A percentile compares a stretch with the other conserved stretches of the same genome.
Evolutionary conservation across 768 basidiomycete species (phyloP).

Genomic region (Crepidotus variabilis): DNA sequence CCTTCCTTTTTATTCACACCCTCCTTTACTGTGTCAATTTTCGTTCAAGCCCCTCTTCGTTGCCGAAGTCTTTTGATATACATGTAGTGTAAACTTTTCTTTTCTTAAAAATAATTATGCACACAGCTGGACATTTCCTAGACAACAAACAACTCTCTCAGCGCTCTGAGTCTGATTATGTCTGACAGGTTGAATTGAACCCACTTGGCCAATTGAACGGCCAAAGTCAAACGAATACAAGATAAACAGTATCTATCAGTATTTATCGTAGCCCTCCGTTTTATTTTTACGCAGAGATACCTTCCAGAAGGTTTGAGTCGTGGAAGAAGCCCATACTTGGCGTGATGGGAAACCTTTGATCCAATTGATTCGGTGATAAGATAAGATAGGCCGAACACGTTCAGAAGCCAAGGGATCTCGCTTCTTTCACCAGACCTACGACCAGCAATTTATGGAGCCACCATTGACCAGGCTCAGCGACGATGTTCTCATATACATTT

Average conservation of each 20-base stretch:
- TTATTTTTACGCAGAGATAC: too few species aligned
- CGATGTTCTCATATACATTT: constrained; percentile 28
- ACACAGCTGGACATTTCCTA: neutral
- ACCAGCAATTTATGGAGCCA: neutral
- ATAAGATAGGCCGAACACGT: neutral
- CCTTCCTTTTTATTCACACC: neutral
- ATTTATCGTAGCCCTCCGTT: too few species aligned
- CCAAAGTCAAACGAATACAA: too few species aligned
- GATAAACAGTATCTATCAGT: too few species aligned
- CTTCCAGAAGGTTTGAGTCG: too few species aligned
- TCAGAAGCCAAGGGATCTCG: neutral
- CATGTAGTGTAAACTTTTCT: neutral
- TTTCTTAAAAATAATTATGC: neutral
- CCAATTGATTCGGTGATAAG: too few species aligned
- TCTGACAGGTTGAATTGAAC: too few species aligned
- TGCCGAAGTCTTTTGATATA: neutral
- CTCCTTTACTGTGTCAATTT: neutral
- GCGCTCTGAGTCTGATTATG: neutral
- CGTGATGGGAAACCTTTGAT: too few species aligned
- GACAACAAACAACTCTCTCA: neutral
- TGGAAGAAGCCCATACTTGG: too few species aligned
- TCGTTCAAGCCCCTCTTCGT: neutral
- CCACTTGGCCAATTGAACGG: too few species aligned
- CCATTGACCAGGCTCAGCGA: constrained; percentile 15
- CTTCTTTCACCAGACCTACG: neutral